These are phyloP conservation scores for Thielaviopsis euricoi DNA, from an alignment of 2,329 filamentous ascomycete species.

Conservation along the genomic window DNA sequence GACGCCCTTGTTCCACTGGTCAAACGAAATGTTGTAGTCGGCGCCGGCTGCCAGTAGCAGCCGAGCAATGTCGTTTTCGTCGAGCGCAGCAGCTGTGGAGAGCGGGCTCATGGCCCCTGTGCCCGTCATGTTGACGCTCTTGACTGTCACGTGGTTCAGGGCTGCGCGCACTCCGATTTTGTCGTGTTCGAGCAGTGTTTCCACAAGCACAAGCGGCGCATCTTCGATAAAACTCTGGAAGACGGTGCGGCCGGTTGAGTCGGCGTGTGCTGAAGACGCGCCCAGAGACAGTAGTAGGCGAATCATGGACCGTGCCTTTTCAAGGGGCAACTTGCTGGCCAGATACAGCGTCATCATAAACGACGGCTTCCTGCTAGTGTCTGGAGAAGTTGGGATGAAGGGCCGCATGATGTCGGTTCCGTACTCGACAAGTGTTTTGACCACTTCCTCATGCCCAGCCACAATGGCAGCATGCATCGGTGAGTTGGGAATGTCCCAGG, in stretches of 20 bases:
- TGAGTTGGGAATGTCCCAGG: constrained; percentile 62
- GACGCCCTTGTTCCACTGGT: constrained; percentile 44
- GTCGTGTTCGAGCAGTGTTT: constrained; percentile 38
- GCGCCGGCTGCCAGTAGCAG: constrained; percentile 50
- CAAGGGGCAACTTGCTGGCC: constrained; percentile 44
- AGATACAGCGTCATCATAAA: constrained; percentile 56
- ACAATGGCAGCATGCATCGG: constrained; percentile 67
- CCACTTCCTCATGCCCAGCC: constrained; percentile 51
- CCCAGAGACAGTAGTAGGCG: constrained; percentile 50
- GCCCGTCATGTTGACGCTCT: constrained; percentile 18
- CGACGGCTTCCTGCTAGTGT: constrained; percentile 31
- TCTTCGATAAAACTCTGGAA: constrained; percentile 33
- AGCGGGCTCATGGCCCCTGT: constrained; percentile 31
- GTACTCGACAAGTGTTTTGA: constrained; percentile 55
- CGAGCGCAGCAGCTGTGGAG: constrained; percentile 37
- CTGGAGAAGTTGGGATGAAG: constrained; percentile 37
- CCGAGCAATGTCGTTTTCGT: constrained; percentile 34
- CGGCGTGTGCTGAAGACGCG: constrained; percentile 57
- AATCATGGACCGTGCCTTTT: constrained; percentile 49
- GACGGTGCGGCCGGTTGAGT: constrained; percentile 44
- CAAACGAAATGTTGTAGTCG: constrained; percentile 40
- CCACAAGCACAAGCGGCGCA: constrained; percentile 27
- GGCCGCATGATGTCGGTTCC: constrained; percentile 64
- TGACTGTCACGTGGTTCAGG: constrained; percentile 46
- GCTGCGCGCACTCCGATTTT: constrained; percentile 42